Evolutionary conservation across 352 stramenopile genomes (phyloP).

Genomic region (Globisporangium viniferum): DNA sequence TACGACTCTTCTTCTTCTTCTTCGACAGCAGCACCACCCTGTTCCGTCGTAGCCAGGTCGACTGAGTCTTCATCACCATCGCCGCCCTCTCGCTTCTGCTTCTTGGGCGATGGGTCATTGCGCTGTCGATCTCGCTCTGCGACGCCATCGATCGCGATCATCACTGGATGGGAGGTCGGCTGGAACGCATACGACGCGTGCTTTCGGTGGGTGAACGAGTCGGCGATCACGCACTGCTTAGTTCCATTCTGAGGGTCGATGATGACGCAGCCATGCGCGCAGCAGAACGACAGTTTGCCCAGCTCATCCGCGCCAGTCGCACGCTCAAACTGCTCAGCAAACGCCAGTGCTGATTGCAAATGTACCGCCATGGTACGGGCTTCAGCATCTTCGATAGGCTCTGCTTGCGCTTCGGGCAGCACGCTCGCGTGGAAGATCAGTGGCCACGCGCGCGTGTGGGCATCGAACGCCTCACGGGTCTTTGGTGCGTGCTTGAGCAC

Average conservation of each 20-base stretch:
- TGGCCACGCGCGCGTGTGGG: conserved; percentile 62
- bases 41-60: background rate
- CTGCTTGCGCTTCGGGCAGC: conserved; percentile 30
- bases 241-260: conserved; percentile 32
- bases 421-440: conserved; percentile 81
- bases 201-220: conserved; percentile 15
- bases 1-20: conserved; percentile 54
- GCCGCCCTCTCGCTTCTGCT: conserved; percentile 25
- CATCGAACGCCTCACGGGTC: conserved; percentile 58
- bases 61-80: background rate
- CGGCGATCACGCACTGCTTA: conserved; percentile 20
- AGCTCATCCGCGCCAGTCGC: conserved; percentile 13
- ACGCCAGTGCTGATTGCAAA: conserved; percentile 21
- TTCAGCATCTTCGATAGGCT: conserved; percentile 43
- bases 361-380: conserved; percentile 29
- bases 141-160: conserved; percentile 65
- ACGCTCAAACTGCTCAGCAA: conserved; percentile 19
- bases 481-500: conserved; percentile 54
- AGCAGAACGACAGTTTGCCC: conserved; percentile 26
- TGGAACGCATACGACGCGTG: conserved; percentile 33
- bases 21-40: background rate
- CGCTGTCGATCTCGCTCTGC: conserved; percentile 51
- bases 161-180: conserved; percentile 63
- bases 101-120: conserved; percentile 31
- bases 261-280: conserved; percentile 50